Conservation (phyloP, 2,329 filamentous ascomycete genomes). For the Colletotrichum tanaceti region DNA sequence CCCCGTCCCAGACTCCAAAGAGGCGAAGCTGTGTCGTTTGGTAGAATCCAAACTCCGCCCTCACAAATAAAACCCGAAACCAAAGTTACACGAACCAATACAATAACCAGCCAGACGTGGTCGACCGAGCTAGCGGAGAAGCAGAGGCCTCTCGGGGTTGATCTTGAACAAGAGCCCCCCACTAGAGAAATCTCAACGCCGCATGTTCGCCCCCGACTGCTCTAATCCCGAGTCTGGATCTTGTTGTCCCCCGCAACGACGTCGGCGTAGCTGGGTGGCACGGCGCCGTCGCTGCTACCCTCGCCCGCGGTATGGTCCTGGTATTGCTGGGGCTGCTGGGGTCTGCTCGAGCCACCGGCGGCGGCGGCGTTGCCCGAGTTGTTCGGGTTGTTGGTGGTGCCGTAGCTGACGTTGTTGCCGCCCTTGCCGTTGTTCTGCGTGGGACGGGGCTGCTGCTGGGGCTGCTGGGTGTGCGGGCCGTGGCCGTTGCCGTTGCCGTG, state of each 20-base stretch:
- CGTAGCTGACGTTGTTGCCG: conserved; percentile 57
- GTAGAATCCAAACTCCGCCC: not conserved
- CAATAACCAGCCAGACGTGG: not conserved
- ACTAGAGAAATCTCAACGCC: not conserved
- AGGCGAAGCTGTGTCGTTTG: not conserved
- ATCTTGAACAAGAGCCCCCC: not conserved
- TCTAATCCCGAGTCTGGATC: conserved; percentile 76
- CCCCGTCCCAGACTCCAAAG: not conserved
- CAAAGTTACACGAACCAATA: conserved; percentile 15
- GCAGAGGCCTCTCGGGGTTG: not conserved
- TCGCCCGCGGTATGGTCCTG: conserved; percentile 53
- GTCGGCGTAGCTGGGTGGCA: conserved; percentile 89
- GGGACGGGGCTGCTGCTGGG: conserved; percentile 49
- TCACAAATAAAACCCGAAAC: not conserved
- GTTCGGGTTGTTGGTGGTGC: conserved; percentile 50
- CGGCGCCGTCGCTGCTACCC: conserved; percentile 58
- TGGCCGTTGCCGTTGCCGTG: conserved; percentile 55
- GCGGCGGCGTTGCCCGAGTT: conserved; percentile 42
- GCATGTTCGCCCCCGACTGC: not conserved
- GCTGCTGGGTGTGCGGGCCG: conserved; percentile 47
- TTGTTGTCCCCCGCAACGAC: conserved; percentile 88
- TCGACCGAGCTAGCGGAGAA: not conserved
- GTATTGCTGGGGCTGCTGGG: conserved; percentile 46
- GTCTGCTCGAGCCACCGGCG: conserved; percentile 42
- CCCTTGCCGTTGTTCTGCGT: conserved; percentile 47